Base-by-base conservation (phyloP, 106 monocot genomes). In the Allium sativum region DNA sequence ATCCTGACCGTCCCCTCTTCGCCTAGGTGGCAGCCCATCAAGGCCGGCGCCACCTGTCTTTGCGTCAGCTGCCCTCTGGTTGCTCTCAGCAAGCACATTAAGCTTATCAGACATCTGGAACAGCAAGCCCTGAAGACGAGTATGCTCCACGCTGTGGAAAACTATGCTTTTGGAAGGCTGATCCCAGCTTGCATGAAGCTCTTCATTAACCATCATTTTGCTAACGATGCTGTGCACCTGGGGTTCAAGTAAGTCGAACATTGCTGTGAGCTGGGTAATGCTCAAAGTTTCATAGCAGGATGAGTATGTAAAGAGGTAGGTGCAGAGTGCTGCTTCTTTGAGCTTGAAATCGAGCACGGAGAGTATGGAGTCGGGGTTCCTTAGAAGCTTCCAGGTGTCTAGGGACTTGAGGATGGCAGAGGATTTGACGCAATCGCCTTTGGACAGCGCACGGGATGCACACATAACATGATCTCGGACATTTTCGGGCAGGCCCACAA, bases 401-500 rank as follows among this genome's bases (percentile, higher is more conserved):
- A 96, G 84, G 5, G 87, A 90, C 3, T 67, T 65, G 8, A 91
- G 73, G 50, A 84, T 62, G 21, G 75, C 65, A 48, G 76, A 82
- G 8, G 79, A 73, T 48, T 80, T 87, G 44, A 84, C 71, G 64
- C 77, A 73, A 45, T 96, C 84, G 17, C 95, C 95, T 53, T 80
- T 76, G 44, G 62, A 70, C 9, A 96, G 79, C 40, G 87, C 83
- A 64, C 87, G 76, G 40, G 90, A 77, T 21, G 96, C 87, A 21
- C 87, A 81, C 84, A 91, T 87, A 18, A 87, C 87, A 55, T 91
- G 96, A 62, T 96, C 96, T 7, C 96, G 61, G 6, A 96, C 95
- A 45, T 87, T 96, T 72, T 96, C 95, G 9, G 95, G 95, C 2
- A 90, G 95, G 13, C 95, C 95, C 6, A 80, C 76, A 51, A 91